A percentile compares a stretch with the other conserved stretches of the same genome.
phyloP scores from a whole-genome alignment of 2,329 filamentous ascomycete genomes.

The Neocucurbitaria cava region DNA sequence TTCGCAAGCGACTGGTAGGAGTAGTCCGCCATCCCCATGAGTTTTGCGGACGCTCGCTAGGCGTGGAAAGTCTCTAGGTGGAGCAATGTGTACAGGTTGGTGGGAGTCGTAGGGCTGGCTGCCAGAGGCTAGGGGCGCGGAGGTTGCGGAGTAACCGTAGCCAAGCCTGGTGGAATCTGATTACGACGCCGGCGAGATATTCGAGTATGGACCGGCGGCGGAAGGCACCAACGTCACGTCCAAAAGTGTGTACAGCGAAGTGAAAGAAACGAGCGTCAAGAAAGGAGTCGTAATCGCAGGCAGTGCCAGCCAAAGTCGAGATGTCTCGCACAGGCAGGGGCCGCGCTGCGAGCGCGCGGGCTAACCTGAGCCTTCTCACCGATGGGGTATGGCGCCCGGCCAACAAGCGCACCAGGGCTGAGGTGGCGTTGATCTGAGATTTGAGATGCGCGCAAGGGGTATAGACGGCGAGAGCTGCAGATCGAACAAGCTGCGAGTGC shows the following conservation, averaged over 20 bases:
- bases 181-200: not conserved
- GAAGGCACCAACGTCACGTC: constrained; percentile 1
- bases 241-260: constrained; percentile 12
- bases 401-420: constrained; percentile 13
- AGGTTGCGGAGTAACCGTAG: constrained; percentile 1
- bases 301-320: constrained; percentile 14
- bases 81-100: not conserved
- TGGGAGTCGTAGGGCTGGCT: not conserved
- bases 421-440: constrained; percentile 1
- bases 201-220: not conserved
- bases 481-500: no score
- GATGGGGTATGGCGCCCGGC: constrained; percentile 17
- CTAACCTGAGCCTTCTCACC: constrained; percentile 7
- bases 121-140: not conserved
- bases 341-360: constrained; percentile 1
- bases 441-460: constrained; percentile 3
- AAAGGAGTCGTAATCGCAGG: constrained; percentile 7
- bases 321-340: constrained; percentile 14
- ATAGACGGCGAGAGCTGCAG: not conserved
- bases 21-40: constrained; percentile 30
- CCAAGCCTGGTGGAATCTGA: not conserved
- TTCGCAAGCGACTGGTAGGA: constrained; percentile 40
- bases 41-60: not conserved
- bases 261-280: constrained; percentile 13
- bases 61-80: not conserved